These are phyloP conservation scores for Teratosphaeria viscida DNA, from an alignment of 2,329 filamentous ascomycete genomes.

Conservation along the genomic window DNA sequence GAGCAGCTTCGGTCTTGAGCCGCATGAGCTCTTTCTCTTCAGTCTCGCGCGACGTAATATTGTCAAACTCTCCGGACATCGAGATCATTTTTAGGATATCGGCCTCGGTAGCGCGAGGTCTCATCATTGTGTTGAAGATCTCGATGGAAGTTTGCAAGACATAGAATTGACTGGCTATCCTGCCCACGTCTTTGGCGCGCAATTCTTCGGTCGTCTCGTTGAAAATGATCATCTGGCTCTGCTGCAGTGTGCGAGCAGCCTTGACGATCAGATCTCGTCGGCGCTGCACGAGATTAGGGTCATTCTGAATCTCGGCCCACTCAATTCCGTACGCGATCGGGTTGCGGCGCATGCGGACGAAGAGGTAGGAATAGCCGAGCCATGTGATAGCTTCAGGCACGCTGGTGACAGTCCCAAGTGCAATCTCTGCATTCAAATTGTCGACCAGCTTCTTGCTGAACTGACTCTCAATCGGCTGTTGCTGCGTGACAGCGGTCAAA, in stretches of 20 bases:
- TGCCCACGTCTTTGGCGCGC: slow-evolving; percentile 84
- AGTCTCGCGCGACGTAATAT: slow-evolving; percentile 82
- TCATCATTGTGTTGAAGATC: slow-evolving; percentile 95
- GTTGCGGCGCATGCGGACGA: slow-evolving; percentile 90
- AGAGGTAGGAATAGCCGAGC: slow-evolving; percentile 96
- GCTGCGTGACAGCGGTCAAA: slow-evolving; percentile 82
- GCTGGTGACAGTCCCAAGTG: slow-evolving; percentile 87
- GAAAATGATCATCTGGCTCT: slow-evolving; percentile 98
- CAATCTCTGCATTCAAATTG: slow-evolving; percentile 91
- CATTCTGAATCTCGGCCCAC: slow-evolving; percentile 80
- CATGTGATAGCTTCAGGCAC: slow-evolving; percentile 89
- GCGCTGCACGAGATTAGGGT: slow-evolving; percentile 76
- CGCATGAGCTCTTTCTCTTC: slow-evolving; percentile 79
- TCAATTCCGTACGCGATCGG: slow-evolving; percentile 91
- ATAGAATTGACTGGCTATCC: slow-evolving; percentile 96
- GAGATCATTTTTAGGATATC: slow-evolving; percentile 94
- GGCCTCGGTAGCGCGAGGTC: slow-evolving; percentile 71
- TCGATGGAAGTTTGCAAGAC: slow-evolving; percentile 88
- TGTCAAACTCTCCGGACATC: slow-evolving; percentile 96
- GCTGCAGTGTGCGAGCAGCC: slow-evolving; percentile 74
- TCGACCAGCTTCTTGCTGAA: slow-evolving; percentile 92
- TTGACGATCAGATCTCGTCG: slow-evolving; percentile 78
- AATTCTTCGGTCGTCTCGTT: slow-evolving; percentile 91
- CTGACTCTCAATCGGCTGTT: slow-evolving; percentile 93
- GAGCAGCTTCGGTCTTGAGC: slow-evolving; percentile 59